These are phyloP conservation scores for Bruguiera sexangula DNA, from an alignment of 345 rosid genomes.

Conservation along the genomic window DNA sequence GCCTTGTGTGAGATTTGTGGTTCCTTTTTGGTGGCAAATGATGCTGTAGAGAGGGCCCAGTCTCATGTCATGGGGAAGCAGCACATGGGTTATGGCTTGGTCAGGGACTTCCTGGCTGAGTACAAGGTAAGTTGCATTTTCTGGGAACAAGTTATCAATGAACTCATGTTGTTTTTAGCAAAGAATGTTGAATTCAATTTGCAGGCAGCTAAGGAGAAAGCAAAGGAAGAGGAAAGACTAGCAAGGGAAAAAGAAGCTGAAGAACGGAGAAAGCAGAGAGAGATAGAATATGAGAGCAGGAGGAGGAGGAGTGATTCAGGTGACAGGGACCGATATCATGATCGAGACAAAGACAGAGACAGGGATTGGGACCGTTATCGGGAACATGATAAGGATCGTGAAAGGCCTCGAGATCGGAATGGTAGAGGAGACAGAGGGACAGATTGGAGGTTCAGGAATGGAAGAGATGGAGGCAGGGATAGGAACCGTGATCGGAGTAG, in stretches of 20 bases:
- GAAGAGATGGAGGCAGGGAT: conserved; percentile 61
- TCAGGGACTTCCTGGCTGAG: conserved; percentile 80
- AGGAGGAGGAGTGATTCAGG: conserved; percentile 63
- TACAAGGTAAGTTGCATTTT: conserved; percentile 48
- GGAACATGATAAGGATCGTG: conserved; percentile 52
- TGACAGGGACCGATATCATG: conserved; percentile 65
- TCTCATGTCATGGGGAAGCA: conserved; percentile 97
- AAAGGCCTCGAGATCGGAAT: conserved; percentile 58
- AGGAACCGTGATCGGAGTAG: conserved; percentile 63
- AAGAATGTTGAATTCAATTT: conserved; percentile 17
- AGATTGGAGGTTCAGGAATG: conserved; percentile 71
- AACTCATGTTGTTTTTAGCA: conserved; percentile 4
- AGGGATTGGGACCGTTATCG: conserved; percentile 60
- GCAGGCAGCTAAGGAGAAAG: conserved; percentile 83
- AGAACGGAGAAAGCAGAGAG: conserved; percentile 66
- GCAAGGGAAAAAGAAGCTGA: conserved; percentile 84
- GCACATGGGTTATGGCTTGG: conserved; percentile 97
- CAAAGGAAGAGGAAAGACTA: conserved; percentile 72
- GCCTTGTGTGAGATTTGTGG: conserved; percentile 97
- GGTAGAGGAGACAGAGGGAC: conserved; percentile 54
- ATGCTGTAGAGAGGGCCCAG: conserved; percentile 93
- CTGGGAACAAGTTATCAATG: too few species aligned
- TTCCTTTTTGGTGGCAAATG: conserved; percentile 94
- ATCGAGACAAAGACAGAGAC: conserved; percentile 43
- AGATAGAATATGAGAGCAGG: conserved; percentile 60